Conservation (phyloP, 2,329 filamentous ascomycete genomes). For the Alternaria atra region DNA sequence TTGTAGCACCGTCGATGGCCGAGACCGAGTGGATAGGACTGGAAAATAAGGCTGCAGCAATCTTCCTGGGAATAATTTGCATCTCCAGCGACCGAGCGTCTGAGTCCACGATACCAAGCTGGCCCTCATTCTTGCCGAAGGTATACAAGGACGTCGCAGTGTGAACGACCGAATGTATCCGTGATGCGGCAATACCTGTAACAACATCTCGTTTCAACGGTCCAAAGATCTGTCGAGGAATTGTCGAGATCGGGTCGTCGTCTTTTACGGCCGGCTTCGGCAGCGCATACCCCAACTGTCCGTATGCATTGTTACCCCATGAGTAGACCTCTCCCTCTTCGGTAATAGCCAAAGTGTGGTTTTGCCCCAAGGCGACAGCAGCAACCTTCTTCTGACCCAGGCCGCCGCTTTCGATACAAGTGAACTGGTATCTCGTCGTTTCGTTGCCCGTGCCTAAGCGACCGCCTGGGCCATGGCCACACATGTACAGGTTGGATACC, state of each 20-base stretch:
- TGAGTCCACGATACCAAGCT: slow-evolving; percentile 92
- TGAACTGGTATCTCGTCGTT: slow-evolving; percentile 85
- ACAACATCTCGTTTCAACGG: slow-evolving; percentile 86
- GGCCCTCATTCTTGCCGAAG: slow-evolving; percentile 94
- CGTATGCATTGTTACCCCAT: slow-evolving; percentile 89
- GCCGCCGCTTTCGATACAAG: slow-evolving; percentile 78
- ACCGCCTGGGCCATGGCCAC: slow-evolving; percentile 89
- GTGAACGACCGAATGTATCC: slow-evolving; percentile 90
- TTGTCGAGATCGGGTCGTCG: slow-evolving; percentile 82
- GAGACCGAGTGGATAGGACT: slow-evolving; percentile 79
- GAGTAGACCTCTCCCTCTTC: slow-evolving; percentile 91
- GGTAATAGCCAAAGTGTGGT: slow-evolving; percentile 87
- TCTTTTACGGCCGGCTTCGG: slow-evolving; percentile 74
- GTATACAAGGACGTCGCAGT: slow-evolving; percentile 84
- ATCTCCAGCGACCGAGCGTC: slow-evolving; percentile 89
- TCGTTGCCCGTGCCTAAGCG: slow-evolving; percentile 90
- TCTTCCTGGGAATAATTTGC: slow-evolving; percentile 83
- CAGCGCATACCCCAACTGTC: slow-evolving; percentile 85
- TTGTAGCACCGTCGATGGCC: slow-evolving; percentile 89
- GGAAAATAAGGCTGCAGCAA: slow-evolving; percentile 83
- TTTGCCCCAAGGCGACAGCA: slow-evolving; percentile 86
- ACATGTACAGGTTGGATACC: slow-evolving; percentile 89
- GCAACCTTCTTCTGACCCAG: slow-evolving; percentile 77
- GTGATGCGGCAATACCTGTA: slow-evolving; percentile 84
- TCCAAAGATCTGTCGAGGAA: slow-evolving; percentile 89